Conservation (phyloP, 306 rosid species). For the Alnus glutinosa region DNA sequence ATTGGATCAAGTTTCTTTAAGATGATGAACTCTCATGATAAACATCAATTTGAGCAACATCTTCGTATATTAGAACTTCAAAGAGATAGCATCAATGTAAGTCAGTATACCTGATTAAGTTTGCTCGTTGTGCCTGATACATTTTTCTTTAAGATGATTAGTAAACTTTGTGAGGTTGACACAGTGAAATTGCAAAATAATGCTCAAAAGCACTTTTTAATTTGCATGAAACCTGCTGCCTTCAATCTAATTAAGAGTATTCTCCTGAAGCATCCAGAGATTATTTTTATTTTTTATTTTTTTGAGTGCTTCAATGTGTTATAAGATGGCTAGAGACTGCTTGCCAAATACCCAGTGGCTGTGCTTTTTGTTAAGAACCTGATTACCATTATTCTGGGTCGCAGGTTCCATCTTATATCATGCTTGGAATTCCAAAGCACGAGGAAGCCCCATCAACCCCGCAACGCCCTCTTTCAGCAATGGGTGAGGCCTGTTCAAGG, state of each 20-base stretch:
- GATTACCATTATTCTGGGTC: slow-evolving; percentile 22
- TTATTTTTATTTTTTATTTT: background rate
- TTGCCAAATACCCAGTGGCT: background rate
- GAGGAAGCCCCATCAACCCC: slow-evolving; percentile 88
- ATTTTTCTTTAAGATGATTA: background rate
- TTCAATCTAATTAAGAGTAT: background rate
- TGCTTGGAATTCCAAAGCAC: slow-evolving; percentile 87
- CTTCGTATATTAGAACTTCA: slow-evolving; percentile 1
- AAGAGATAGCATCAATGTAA: background rate
- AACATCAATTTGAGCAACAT: background rate
- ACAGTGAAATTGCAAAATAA: background rate
- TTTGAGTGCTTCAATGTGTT: background rate
- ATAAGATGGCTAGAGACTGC: background rate
- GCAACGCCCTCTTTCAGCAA: slow-evolving; percentile 88
- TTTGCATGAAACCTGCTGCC: background rate
- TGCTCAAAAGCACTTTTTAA: background rate
- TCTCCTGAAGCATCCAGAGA: background rate
- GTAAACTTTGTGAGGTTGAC: background rate
- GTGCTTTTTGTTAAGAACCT: slow-evolving; percentile 10
- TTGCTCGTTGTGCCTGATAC: background rate
- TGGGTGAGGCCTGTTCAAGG: slow-evolving; percentile 99
- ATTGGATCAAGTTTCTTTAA: background rate
- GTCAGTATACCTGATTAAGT: background rate
- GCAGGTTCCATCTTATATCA: slow-evolving; percentile 80
- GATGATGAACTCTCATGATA: background rate